A percentile compares a stretch with the other conserved stretches of the same genome.
phyloP scores from a whole-genome alignment of 1,284 basidiomycete genomes.

The Volvariella surrecta region DNA sequence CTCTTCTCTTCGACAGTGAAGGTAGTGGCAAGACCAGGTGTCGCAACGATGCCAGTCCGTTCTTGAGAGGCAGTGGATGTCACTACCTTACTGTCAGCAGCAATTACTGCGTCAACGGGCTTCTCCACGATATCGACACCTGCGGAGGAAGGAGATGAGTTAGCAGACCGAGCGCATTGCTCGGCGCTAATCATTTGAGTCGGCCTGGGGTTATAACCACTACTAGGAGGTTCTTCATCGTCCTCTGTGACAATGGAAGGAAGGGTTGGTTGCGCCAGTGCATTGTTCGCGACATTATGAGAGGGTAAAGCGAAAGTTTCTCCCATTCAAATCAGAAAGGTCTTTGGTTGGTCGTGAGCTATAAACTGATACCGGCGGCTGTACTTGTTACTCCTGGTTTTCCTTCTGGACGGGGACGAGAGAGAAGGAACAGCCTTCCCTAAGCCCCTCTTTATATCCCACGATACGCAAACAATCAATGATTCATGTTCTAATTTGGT shows the following conservation, averaged over 20 bases:
- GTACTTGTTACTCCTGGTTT: too few species aligned
- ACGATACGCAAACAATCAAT: too few species aligned
- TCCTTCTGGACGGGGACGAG: too few species aligned
- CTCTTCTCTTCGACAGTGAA: not conserved
- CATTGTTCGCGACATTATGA: slow-evolving; percentile 19
- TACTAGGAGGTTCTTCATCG: slow-evolving; percentile 34
- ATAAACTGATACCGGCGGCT: not conserved
- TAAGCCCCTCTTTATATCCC: too few species aligned
- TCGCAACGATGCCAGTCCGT: not conserved
- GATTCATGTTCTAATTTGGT: too few species aligned
- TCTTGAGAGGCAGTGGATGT: not conserved
- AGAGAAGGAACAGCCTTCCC: too few species aligned
- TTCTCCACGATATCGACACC: slow-evolving; percentile 4
- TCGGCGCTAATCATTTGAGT: slow-evolving; percentile 21
- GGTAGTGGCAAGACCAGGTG: not conserved
- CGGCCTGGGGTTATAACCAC: slow-evolving; percentile 20
- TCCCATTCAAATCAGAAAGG: slow-evolving; percentile 21
- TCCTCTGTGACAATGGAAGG: slow-evolving; percentile 24
- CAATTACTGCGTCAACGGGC: not conserved
- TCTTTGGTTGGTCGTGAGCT: not conserved
- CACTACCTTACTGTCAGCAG: not conserved
- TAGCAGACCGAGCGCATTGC: slow-evolving; percentile 3
- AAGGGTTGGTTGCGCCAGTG: slow-evolving; percentile 23
- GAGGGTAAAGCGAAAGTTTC: slow-evolving; percentile 20
- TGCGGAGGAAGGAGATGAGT: slow-evolving; percentile 2